Base-by-base conservation (phyloP, 2,329 filamentous ascomycete genomes). In the Pseudocercospora macadamiae region DNA sequence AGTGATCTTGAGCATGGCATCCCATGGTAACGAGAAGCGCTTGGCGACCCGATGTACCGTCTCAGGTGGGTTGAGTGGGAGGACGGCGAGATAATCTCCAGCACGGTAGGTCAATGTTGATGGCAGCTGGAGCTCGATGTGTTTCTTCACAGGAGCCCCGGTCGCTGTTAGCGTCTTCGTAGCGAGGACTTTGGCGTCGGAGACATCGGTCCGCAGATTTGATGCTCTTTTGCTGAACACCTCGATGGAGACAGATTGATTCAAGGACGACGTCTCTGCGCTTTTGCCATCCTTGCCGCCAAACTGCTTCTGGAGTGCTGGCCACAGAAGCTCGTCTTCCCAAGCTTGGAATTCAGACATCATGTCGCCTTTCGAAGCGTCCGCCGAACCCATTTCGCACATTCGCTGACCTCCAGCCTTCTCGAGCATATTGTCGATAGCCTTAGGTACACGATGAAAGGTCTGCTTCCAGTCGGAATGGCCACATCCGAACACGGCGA, bases 401-500 rank as follows among this genome's bases (percentile, higher is more conserved):
- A 86, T 71, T 12, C 76, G 73, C 10, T 71, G 73, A 2, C 77
- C 83, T 4, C 85, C 85, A 53, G 77, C 74, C 18, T 78, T 72
- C 23, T 75, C 75, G 1, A 89, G 76, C 1, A 77, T 76, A 0
- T 77, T 65, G 56, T 91, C 82, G 2, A 90, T 77, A 0, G 86
- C 75, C 23, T 79, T 89, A 0, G 89, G 89, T 8, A 91, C 80
- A 5, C 80, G 79, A 62, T 91, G 86, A 73, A 87, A 91, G 5
- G 88, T 91, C n/a, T 72, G 64, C 0, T 73, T 74, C 81, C 80
- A 83, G 63, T 87, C 84, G 34, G 68, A 66, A 68, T 84, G 79
- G 2, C 88, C 89, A 57, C 86, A 88, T 1, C 87, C 89, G 70
- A 89, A 92, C 2, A 91, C 84, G 1, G 87, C 82, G 69, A 87